Evolutionary conservation across 169 alveolate genomes (phyloP), one percentile per base, ranked within the genome.

Genomic region (Amoebophrya sp.): DNA sequence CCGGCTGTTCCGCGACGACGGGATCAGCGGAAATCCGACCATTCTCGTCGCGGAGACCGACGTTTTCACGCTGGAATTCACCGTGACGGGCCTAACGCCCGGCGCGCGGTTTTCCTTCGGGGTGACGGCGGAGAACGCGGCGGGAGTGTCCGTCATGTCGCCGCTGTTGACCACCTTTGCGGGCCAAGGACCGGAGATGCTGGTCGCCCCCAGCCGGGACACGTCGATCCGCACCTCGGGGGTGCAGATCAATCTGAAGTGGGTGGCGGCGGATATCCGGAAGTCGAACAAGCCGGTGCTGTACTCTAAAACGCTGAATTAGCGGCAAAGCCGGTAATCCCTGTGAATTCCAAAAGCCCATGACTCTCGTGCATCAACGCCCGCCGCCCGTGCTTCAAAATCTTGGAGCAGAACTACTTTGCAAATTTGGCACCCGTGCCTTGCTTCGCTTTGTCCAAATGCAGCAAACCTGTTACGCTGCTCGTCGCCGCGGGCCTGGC

Each of bases 1-100:
- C 77, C 77, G 77, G 10, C 77, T 89, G n/a, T 89, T 40, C 32
- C 53, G 91, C 14, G 91, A 89, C 32, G 91, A 89, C 77, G 91
- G 91, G 25, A 89, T n/a, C 77, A 53, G 53, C 77, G 91, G 91
- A 0, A 66, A 89, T n/a, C 35, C 55, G 83, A 40, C 77, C 39
- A 89, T 66, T 38, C 2, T 39, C 0, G 77, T 66, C 35, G 35
- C 83, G 35, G 35, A 2, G 39, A 66, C 83, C 10, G 83, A 18
- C 29, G 83, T 66, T 2, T 25, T 18, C 83, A n/a, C 35, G 29
- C 32, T 66, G 10, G 83, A 66, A 25, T 66, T 66, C 83, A 66
- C 83, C 10, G 35, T 66, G 32, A 89, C 77, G 40, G 91, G 91
- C 3, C 77, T 89, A 10, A 89, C 91, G 12, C 40, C 55, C 10